These are phyloP conservation scores for Mallotus repandus DNA, from an alignment of 441 rosid species.

Conservation along the genomic window DNA sequence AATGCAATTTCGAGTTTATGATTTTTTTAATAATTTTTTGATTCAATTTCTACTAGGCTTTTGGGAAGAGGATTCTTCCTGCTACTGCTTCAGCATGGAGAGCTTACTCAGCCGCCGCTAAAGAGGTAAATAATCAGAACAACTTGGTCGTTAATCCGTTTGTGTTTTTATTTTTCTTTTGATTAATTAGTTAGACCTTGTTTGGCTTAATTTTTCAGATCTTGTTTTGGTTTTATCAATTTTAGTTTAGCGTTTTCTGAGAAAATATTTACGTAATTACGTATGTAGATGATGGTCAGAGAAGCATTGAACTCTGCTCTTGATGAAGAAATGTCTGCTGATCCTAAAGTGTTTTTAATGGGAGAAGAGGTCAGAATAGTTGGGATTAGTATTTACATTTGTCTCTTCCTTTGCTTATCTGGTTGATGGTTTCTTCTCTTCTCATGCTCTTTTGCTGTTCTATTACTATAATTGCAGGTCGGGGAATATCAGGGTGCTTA, in stretches of 20 bases:
- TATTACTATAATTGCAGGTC: slow-evolving; percentile 47
- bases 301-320: slow-evolving; percentile 73
- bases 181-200: too few species aligned
- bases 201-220: background rate
- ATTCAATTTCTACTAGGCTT: slow-evolving; percentile 16
- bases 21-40: background rate
- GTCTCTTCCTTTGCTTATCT: background rate
- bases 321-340: slow-evolving; percentile 92
- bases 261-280: background rate
- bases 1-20: background rate
- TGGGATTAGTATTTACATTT: background rate
- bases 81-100: slow-evolving; percentile 31
- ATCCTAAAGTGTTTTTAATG: slow-evolving; percentile 71
- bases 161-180: background rate
- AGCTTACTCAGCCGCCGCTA: slow-evolving; percentile 49
- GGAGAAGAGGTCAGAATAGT: slow-evolving; percentile 67
- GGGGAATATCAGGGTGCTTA: slow-evolving; percentile 98
- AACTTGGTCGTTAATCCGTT: too few species aligned
- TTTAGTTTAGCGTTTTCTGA: too few species aligned
- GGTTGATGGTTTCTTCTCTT: background rate
- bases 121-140: slow-evolving; percentile 34
- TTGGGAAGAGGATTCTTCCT: slow-evolving; percentile 35
- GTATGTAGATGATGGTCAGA: slow-evolving; percentile 55
- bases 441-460: slow-evolving; percentile 13
- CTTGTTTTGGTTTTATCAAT: background rate